Base-by-base conservation (phyloP, 371 early-diverging fungal species). In the Rhizopus delemar region DNA sequence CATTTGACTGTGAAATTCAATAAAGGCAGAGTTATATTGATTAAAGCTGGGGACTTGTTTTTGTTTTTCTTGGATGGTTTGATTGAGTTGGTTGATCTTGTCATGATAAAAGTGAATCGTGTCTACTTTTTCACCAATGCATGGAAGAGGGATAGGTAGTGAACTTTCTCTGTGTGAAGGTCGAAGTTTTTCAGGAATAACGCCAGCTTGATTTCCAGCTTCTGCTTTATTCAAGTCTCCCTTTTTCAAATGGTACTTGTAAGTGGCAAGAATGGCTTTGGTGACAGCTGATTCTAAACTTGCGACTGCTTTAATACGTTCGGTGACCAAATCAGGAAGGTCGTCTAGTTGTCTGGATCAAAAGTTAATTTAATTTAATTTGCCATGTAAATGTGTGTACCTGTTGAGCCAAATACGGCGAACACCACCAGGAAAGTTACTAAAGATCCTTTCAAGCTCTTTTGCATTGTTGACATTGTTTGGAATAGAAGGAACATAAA, bases 1-100 rank as follows among this genome's bases (percentile, higher is more conserved):
- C 15, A 87, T 77, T 60, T 91, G 90, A 62, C 85, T 81, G 56
- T 86, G 81, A 70, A 95, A 95, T 52, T 88, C 84, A 32, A 95
- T 86, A 71, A 93, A 93, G 5, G 89, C 93, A 33, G 90, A 88
- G 36, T 78, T 82, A 51, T 75, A 69, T 36, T 79, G 72, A 1
- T 13, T n/a, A 34, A 65, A 62, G 1, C 45, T 39, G 31, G 65
- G 55, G 1, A 60, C 60, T 0, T 57, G 41, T 2, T 56, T 46
- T 51, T 84, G 83, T 4, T 63, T 56, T 33, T 80, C 63, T 3
- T 60, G 56, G 12, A 92, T 85, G 41, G 72, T 57, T 33, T 72
- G 54, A 67, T 90, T 90, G 6, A 86, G 63, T 51, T 76, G 62
- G 12, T 66, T 65, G 51, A 91, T 82, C 33, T 80, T 64, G 0